Percentiles rank a stretch among this genome's conserved stretches.
Conservation (phyloP, 306 rosid species). For the Lupinus albus region DNA sequence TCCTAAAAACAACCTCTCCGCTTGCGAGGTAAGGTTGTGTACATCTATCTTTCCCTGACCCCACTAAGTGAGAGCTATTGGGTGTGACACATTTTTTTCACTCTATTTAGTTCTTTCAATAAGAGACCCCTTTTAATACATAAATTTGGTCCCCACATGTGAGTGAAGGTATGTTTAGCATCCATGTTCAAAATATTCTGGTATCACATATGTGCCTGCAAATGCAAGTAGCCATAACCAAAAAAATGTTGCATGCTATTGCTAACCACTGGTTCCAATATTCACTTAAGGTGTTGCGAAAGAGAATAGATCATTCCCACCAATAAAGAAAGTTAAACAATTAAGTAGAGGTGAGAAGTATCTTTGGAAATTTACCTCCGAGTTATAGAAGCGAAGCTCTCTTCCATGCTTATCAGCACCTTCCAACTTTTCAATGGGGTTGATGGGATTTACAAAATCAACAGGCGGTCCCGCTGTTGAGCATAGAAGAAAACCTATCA, state of each 20-base stretch:
- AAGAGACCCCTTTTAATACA: neutral
- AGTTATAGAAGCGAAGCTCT: conserved; percentile 85
- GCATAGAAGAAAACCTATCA: conserved; percentile 88
- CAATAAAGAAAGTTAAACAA: conserved; percentile 7
- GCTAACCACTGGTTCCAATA: neutral
- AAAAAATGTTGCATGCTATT: neutral
- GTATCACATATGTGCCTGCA: neutral
- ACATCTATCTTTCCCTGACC: no score
- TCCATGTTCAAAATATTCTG: no score
- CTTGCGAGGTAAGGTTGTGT: no score
- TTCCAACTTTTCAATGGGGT: conserved; percentile 82
- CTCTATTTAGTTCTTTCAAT: no score
- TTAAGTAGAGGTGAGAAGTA: neutral
- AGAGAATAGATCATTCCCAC: neutral
- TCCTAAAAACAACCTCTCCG: no score
- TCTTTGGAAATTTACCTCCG: conserved; percentile 57
- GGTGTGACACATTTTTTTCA: neutral
- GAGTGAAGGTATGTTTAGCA: no score
- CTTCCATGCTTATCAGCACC: conserved; percentile 74
- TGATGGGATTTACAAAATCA: conserved; percentile 81
- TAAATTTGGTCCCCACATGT: neutral
- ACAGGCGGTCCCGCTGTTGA: conserved; percentile 82
- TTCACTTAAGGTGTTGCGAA: conserved; percentile 1
- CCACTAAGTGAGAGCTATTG: no score
- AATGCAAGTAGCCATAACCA: neutral